phyloP scores from a whole-genome alignment of 2,329 filamentous ascomycete genomes.

The Malbranchea cinnamomea region DNA sequence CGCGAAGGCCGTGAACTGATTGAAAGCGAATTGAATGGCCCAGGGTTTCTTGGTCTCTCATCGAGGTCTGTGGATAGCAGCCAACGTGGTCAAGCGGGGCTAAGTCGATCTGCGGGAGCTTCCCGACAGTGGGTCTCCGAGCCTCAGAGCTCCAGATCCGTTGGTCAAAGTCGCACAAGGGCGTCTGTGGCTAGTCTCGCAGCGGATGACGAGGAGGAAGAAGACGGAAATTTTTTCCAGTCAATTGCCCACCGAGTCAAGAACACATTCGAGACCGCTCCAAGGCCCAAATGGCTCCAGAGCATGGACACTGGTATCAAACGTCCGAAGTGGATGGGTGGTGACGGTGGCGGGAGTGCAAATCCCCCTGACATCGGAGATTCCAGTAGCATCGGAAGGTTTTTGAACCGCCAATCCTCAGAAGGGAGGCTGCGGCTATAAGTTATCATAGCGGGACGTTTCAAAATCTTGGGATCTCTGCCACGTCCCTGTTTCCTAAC shows the following conservation, averaged over 20 bases:
- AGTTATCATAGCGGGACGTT: too few relatives aligned
- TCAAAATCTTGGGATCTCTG: too few relatives aligned
- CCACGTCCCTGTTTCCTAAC: too few relatives aligned
- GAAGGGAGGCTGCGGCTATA: slow-evolving; percentile 28
- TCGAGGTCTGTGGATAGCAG: slow-evolving; percentile 12
- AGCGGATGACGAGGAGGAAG: slow-evolving; percentile 28
- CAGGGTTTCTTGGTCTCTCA: slow-evolving; percentile 30
- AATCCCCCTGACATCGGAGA: too few relatives aligned
- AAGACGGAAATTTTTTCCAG: slow-evolving; percentile 63
- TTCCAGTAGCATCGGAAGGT: slow-evolving; percentile 20
- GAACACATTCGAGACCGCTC: slow-evolving; percentile 79
- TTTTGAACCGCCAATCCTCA: slow-evolving; percentile 26
- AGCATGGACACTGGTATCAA: slow-evolving; percentile 55
- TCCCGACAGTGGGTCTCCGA: too few relatives aligned
- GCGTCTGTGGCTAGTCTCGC: slow-evolving; percentile 3
- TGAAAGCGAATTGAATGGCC: slow-evolving; percentile 64
- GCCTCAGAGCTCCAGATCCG: background rate
- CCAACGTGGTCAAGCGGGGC: too few relatives aligned
- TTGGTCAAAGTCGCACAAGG: background rate
- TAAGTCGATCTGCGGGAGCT: too few relatives aligned
- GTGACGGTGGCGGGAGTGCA: slow-evolving; percentile 36
- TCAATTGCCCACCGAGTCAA: slow-evolving; percentile 71
- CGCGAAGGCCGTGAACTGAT: slow-evolving; percentile 83
- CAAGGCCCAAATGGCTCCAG: slow-evolving; percentile 68
- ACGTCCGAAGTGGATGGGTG: slow-evolving; percentile 68